A percentile compares a stretch with the other conserved stretches of the same genome.
Conservation (phyloP, 495 filamentous ascomycete genomes). For the Chaetomium fimeti region DNA sequence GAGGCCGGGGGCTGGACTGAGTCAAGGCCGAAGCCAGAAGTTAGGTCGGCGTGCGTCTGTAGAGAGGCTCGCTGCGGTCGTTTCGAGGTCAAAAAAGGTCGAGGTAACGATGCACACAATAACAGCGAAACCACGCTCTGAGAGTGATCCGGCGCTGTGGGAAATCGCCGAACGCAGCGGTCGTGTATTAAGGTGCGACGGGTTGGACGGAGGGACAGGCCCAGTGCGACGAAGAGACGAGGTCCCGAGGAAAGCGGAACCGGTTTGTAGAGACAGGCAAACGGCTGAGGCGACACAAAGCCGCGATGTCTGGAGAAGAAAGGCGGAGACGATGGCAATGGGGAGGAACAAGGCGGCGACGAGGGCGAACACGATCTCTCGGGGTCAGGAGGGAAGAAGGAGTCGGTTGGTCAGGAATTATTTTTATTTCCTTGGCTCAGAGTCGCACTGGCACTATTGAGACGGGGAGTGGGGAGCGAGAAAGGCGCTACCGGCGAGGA, state of each 20-base stretch:
- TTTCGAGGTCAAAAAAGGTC: neutral
- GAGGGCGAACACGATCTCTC: neutral
- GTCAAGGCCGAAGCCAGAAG: neutral
- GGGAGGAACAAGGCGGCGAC: slow-evolving; percentile 12
- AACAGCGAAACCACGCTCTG: neutral
- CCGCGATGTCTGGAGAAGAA: slow-evolving; percentile 5
- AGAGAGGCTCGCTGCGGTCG: neutral
- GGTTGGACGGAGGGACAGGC: slow-evolving; percentile 7
- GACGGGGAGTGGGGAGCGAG: slow-evolving; percentile 27
- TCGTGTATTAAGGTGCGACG: slow-evolving; percentile 10
- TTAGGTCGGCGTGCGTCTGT: neutral
- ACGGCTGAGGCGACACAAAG: slow-evolving; percentile 1
- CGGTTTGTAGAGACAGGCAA: neutral
- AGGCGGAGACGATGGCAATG: slow-evolving; percentile 1
- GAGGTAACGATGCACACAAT: slow-evolving; percentile 18
- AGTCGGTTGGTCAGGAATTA: slow-evolving; percentile 36
- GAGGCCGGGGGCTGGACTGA: neutral
- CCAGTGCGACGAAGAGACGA: slow-evolving; percentile 2
- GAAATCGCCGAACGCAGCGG: slow-evolving; percentile 13
- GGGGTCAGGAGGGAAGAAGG: slow-evolving; percentile 19
- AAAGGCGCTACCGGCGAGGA: slow-evolving; percentile 29
- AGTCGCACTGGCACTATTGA: slow-evolving; percentile 22
- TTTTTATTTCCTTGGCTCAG: slow-evolving; percentile 36
- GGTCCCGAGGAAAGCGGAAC: neutral
- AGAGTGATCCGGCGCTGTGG: slow-evolving; percentile 12